Evolutionary conservation across 1,284 basidiomycete species (phyloP), one percentile per base, ranked within the genome.

Genomic region (Hypsizygus ulmarius): DNA sequence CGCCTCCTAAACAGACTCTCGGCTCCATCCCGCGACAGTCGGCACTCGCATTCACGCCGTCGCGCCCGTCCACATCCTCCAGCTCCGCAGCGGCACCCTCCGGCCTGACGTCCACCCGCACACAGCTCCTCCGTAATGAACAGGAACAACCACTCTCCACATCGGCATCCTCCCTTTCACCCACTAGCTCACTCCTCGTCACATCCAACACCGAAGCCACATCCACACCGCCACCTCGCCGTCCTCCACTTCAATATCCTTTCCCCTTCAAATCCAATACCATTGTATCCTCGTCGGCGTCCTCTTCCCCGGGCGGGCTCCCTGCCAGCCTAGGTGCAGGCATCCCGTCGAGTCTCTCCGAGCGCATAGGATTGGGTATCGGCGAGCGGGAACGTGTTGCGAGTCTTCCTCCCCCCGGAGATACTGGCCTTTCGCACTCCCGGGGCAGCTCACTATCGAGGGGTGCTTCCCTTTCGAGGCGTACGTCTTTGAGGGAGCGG

Each of bases 211-310:
- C 15, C 3, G 36, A 52, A 34, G 45, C 52, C 11, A 34, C 43
- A 1, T 39, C 36, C 27, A 28, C 39, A 21, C 32, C 32, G 43
- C 32, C 43, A 14, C 27, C 39, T 33, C 25, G 39, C 30, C 38
- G 12, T 29, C 71, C 6, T 51, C 63, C 41, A 29, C 7, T 30
- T 6, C 51, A 49, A 36, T 56, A 53, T 49, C 58, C 58, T 2
- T 59, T 53, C 54, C 81, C 82, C 4, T 88, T 88, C 75, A 88
- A 87, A 61, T 78, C 81, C 3, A 79, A 79, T 38, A 84, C 84
- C 0, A 69, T 88, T 32, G 45, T 33, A 3, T 37, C 42, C 8
- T 41, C 47, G 2, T 36, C 51, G n/a, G n/a, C n/a, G 12, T 79
- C 81, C 0, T 80, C 77, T 0, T 74, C 77, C 64, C 43, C 75